Base-by-base conservation (phyloP, 192 early-diverging fungal species). In the Coemansia sp. region DNA sequence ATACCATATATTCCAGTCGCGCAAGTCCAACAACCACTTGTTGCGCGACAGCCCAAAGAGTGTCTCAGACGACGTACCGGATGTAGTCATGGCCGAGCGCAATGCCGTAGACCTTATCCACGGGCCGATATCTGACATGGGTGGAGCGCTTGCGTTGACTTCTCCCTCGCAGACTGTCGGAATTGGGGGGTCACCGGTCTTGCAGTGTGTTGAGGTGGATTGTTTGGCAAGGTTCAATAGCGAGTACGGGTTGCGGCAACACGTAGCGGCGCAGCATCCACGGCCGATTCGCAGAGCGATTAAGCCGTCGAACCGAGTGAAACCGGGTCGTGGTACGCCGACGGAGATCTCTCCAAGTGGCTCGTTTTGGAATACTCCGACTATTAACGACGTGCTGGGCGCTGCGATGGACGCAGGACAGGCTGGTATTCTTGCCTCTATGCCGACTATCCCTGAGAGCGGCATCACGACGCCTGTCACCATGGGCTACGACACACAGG, bases 1-100 rank as follows among this genome's bases (percentile, higher is more conserved):
- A 72, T 94, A 94, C 69, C 92, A 94, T 53, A 84, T 92, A 16
- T 86, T 87, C 64, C 87, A 91, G 43, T 87, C 89, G 27, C 75
- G 75, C 70, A 85, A 81, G 52, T 62, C 78, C n/a, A 73, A 69
- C 52, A 65, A 65, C 52, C 83, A 85, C 46, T 60, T 85, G 43
- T 18, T 75, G 63, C 65, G 68, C 1, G 66, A 39, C 20, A 62
- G 61, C 33, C 61, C 61, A 18, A 33, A 41, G 2, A 20, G 38
- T 8, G 16, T 7, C 11, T 20, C 36, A 9, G 38, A 22, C 20
- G n/a, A n/a, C 8, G 36, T 62, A 10, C 38, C 61, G 20, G 61
- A 62, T 13, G 20, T 62, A 12, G 34, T 24, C 3, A 62, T 62
- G 61, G 38, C 61, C 22, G 61, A 62, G n/a, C 29, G 57, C 31